These are phyloP conservation scores for Phytophthora pseudosyringae DNA, from an alignment of 352 stramenopile species.

Conservation along the genomic window DNA sequence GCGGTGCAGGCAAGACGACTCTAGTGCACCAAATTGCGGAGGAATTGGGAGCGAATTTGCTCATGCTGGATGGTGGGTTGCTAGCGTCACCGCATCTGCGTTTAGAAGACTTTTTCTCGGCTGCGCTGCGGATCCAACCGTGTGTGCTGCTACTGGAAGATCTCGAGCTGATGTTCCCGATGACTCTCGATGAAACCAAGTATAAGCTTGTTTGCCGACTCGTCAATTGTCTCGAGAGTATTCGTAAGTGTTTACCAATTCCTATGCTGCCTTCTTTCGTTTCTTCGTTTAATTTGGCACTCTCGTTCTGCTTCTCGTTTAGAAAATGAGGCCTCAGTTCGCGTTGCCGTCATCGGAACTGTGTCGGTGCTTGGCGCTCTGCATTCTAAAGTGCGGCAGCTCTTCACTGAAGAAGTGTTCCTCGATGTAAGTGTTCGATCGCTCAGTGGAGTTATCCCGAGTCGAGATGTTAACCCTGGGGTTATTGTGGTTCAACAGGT, in stretches of 20 bases:
- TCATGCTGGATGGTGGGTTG: constrained; percentile 69
- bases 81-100: constrained; percentile 58
- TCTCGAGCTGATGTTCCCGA: constrained; percentile 79
- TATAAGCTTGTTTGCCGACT: constrained; percentile 75
- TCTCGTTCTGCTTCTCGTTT: not conserved
- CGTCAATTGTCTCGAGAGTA: constrained; percentile 56
- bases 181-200: constrained; percentile 70
- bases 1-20: constrained; percentile 78
- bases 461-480: not conserved
- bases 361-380: constrained; percentile 59
- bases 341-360: constrained; percentile 70
- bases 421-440: constrained; percentile 55
- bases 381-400: constrained; percentile 69
- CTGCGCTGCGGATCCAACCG: constrained; percentile 74
- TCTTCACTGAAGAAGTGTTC: constrained; percentile 80
- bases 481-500: constrained; percentile 39
- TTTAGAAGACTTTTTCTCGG: constrained; percentile 72
- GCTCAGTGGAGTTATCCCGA: not conserved
- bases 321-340: constrained; percentile 39
- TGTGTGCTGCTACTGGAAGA: constrained; percentile 75
- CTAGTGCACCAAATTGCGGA: constrained; percentile 59
- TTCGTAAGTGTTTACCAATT: constrained; percentile 46
- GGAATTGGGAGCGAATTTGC: constrained; percentile 56
- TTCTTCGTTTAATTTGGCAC: not conserved
- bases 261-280: not conserved